phyloP scores from a whole-genome alignment of 1,284 basidiomycete species.

The Austroboletus rostrupii region DNA sequence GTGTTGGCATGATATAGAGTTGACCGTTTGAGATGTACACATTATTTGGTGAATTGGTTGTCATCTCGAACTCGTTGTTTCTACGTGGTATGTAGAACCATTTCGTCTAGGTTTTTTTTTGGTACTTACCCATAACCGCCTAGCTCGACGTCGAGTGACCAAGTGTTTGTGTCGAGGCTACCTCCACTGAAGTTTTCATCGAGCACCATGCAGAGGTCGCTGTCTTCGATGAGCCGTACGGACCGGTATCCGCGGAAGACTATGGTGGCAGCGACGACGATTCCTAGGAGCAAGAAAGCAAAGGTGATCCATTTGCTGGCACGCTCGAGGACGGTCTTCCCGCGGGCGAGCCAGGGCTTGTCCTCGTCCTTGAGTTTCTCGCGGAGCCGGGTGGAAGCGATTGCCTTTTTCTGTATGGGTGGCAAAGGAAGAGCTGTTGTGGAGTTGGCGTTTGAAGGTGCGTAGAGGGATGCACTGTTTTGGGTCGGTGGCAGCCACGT shows the following conservation, averaged over 20 bases:
- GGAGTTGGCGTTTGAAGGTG: constrained; percentile 33
- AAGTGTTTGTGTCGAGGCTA: constrained; percentile 48
- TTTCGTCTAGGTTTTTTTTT: background rate
- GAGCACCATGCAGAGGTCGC: constrained; percentile 61
- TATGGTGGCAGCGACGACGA: constrained; percentile 37
- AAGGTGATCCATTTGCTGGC: constrained; percentile 45
- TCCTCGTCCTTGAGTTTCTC: constrained; percentile 47
- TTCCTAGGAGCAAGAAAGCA: constrained; percentile 38
- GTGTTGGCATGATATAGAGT: constrained; percentile 78
- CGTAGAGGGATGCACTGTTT: constrained; percentile 19
- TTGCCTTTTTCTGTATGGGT: constrained; percentile 41
- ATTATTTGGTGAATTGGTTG: constrained; percentile 62
- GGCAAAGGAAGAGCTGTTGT: constrained; percentile 32
- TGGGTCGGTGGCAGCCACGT: constrained; percentile 53
- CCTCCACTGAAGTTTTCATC: constrained; percentile 61
- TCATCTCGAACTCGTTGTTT: constrained; percentile 81
- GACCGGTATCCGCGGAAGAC: constrained; percentile 31
- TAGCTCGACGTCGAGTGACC: constrained; percentile 66
- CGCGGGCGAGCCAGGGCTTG: constrained; percentile 46
- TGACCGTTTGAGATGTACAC: constrained; percentile 64
- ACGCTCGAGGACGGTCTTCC: constrained; percentile 31
- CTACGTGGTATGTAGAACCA: constrained; percentile 30
- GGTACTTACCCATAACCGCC: constrained; percentile 66
- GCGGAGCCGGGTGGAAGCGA: constrained; percentile 45
- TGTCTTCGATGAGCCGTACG: constrained; percentile 36